A percentile compares a stretch with the other conserved stretches of the same genome.
These are phyloP conservation scores for Meyerozyma sp. DNA, from an alignment of 1,139 yeast species.

Conservation along the genomic window DNA sequence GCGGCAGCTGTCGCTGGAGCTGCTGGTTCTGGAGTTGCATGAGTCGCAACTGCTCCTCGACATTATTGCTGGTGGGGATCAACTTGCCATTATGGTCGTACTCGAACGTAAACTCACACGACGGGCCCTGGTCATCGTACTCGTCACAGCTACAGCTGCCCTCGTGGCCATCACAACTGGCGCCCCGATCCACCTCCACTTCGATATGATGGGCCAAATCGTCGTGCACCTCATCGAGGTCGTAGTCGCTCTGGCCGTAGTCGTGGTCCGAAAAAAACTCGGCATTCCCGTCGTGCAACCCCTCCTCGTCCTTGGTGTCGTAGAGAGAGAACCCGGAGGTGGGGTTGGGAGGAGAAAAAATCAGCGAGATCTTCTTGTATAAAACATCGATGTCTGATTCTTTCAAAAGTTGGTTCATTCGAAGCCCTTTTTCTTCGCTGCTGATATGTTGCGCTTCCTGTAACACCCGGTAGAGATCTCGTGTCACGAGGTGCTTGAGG, in stretches of 20 bases:
- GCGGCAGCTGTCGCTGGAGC: not conserved
- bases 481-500: constrained; percentile 23
- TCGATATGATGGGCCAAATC: constrained; percentile 36
- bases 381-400: constrained; percentile 30
- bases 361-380: constrained; percentile 23
- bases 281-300: constrained; percentile 29
- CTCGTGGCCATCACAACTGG: constrained; percentile 20
- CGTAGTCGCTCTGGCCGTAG: constrained; percentile 31
- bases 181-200: constrained; percentile 33
- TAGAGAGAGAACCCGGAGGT: constrained; percentile 33
- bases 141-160: constrained; percentile 9
- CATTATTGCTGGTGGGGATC: constrained; percentile 36
- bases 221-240: constrained; percentile 30
- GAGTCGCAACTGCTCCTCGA: constrained; percentile 33
- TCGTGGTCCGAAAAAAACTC: constrained; percentile 16
- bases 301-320: constrained; percentile 39
- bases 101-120: constrained; percentile 33
- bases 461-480: constrained; percentile 27
- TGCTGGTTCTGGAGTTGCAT: constrained; percentile 16
- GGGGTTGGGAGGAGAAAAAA: constrained; percentile 11
- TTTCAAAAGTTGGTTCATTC: constrained; percentile 16
- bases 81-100: constrained; percentile 31
- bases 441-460: constrained; percentile 15
- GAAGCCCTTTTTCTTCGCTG: constrained; percentile 1
- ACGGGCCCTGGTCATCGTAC: constrained; percentile 25